phyloP scores from a whole-genome alignment of 2,329 filamentous ascomycete species.

The Pseudonectria foliicola region DNA sequence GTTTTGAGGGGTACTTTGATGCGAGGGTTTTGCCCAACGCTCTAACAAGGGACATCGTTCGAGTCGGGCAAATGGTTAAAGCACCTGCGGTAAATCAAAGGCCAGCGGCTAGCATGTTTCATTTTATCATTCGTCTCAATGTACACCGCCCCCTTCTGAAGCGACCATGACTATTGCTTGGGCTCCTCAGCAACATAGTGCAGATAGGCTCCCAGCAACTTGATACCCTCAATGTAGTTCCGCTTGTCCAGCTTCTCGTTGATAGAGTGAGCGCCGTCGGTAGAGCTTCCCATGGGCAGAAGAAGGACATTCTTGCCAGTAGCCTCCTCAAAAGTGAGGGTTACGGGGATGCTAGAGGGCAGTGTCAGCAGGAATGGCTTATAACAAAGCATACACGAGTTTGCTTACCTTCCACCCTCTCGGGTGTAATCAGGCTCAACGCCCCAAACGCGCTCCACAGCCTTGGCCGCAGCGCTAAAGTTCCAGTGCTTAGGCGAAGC shows the following conservation, averaged over 20 bases:
- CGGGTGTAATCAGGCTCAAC: conserved; percentile 91
- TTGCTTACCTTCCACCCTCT: conserved; percentile 75
- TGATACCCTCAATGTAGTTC: conserved; percentile 98
- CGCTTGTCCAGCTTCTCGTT: conserved; percentile 97
- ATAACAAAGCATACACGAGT: not conserved
- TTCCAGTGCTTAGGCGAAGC: conserved; percentile 98
- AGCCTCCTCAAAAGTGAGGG: conserved; percentile 92
- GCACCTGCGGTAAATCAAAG: too few species aligned
- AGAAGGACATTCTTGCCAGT: conserved; percentile 96
- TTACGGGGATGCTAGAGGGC: conserved; percentile 75
- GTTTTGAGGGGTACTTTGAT: too few species aligned
- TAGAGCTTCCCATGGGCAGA: conserved; percentile 94
- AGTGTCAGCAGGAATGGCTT: conserved; percentile 9
- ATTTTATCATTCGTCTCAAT: too few species aligned
- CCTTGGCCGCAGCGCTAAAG: conserved; percentile 89
- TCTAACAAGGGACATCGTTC: too few species aligned
- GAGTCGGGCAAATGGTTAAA: too few species aligned
- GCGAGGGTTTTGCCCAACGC: too few species aligned
- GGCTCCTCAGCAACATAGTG: conserved; percentile 94
- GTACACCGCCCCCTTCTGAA: too few species aligned
- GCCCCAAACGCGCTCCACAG: conserved; percentile 91
- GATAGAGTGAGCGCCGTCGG: conserved; percentile 92
- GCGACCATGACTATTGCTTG: conserved; percentile 26
- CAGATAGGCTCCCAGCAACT: conserved; percentile 88
- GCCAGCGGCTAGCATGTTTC: too few species aligned